phyloP scores from a whole-genome alignment of 768 basidiomycete genomes.

The Cystobasidium onofrii region DNA sequence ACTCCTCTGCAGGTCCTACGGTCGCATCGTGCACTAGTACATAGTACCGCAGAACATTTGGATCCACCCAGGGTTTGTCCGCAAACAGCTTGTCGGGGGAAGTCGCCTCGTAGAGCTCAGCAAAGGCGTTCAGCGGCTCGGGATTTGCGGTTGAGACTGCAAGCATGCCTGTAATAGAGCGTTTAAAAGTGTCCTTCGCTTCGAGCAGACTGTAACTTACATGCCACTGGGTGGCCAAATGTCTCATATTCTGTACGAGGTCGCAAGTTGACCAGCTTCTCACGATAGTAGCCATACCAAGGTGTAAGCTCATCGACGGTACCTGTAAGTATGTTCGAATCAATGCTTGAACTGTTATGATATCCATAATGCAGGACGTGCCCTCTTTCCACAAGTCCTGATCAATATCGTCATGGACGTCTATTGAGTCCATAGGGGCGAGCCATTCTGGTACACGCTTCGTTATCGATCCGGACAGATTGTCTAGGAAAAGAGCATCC shows the following conservation, averaged over 20 bases:
- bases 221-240: constrained; percentile 40
- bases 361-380: not conserved
- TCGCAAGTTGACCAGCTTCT: constrained; percentile 33
- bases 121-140: constrained; percentile 43
- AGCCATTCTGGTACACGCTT: constrained; percentile 29
- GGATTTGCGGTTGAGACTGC: constrained; percentile 41
- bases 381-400: constrained; percentile 24
- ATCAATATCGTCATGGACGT: constrained; percentile 23
- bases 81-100: constrained; percentile 34
- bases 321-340: too few species aligned
- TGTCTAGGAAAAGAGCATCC: constrained; percentile 29
- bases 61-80: constrained; percentile 37
- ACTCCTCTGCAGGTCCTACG: constrained; percentile 33
- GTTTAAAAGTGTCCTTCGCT: not conserved
- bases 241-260: constrained; percentile 41
- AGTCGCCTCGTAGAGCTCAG: constrained; percentile 39
- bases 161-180: constrained; percentile 35
- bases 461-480: constrained; percentile 9
- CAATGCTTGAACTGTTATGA: too few species aligned
- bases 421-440: constrained; percentile 2
- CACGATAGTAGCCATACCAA: constrained; percentile 40
- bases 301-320: constrained; percentile 38
- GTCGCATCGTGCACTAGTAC: constrained; percentile 43
- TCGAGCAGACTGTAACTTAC: constrained; percentile 33
- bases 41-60: constrained; percentile 41